Conservation (phyloP, 1,284 basidiomycete genomes). For the Fomitiporia mediterranea region DNA sequence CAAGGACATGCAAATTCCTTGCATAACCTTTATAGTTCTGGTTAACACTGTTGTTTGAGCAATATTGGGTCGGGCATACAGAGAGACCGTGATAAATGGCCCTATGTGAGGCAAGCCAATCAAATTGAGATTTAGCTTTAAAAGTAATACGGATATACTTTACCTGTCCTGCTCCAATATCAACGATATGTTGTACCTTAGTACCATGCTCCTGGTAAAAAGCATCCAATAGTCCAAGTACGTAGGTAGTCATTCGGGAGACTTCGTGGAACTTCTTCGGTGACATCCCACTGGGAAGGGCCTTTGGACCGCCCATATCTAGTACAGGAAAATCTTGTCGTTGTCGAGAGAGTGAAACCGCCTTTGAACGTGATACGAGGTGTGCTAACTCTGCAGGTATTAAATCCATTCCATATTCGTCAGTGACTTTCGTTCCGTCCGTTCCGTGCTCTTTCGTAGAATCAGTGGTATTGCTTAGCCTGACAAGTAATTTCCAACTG, state of each 20-base stretch:
- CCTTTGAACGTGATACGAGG: not conserved
- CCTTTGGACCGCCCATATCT: too few relatives aligned
- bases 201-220: slow-evolving; percentile 18
- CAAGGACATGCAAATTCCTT: slow-evolving; percentile 40
- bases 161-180: slow-evolving; percentile 53
- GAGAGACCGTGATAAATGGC: slow-evolving; percentile 11
- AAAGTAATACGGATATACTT: slow-evolving; percentile 16
- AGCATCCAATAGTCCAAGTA: slow-evolving; percentile 28
- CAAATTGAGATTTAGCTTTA: slow-evolving; percentile 2
- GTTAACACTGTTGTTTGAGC: slow-evolving; percentile 21
- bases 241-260: slow-evolving; percentile 39
- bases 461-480: not conserved
- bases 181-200: slow-evolving; percentile 36
- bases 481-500: slow-evolving; percentile 5
- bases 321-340: too few relatives aligned
- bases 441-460: not conserved
- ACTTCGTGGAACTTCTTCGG: slow-evolving; percentile 55
- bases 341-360: slow-evolving; percentile 10
- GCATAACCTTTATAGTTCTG: slow-evolving; percentile 29
- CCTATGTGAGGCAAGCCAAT: not conserved
- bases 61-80: slow-evolving; percentile 6
- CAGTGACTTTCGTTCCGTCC: too few relatives aligned
- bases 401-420: too few relatives aligned
- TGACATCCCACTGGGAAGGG: slow-evolving; percentile 41
- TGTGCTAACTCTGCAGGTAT: slow-evolving; percentile 3